These are phyloP conservation scores for Oldenlandia corymbosa DNA, from an alignment of 257 asterid species.

Conservation along the genomic window DNA sequence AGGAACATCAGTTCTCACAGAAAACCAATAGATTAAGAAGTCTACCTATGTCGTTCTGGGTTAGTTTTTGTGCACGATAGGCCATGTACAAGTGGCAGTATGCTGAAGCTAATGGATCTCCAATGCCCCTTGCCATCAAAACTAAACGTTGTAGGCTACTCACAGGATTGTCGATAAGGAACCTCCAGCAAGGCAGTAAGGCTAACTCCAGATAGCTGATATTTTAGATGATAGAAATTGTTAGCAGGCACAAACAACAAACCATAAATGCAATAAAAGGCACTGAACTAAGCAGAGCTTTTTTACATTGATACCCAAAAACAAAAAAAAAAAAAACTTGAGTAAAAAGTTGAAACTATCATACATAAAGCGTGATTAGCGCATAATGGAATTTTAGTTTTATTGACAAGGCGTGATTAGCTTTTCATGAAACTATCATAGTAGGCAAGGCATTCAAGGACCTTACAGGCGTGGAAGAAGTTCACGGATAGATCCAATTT, in stretches of 20 bases:
- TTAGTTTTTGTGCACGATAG: constrained; percentile 66
- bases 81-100: constrained; percentile 78
- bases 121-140: constrained; percentile 79
- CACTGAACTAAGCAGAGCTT: no score
- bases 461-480: constrained; percentile 90
- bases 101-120: constrained; percentile 74
- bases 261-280: not conserved
- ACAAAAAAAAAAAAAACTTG: not conserved
- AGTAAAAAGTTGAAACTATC: not conserved
- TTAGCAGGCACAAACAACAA: not conserved
- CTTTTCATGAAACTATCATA: constrained; percentile 9
- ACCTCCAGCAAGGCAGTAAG: constrained; percentile 70
- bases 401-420: no score
- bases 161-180: constrained; percentile 51
- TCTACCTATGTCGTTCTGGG: constrained; percentile 47
- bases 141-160: constrained; percentile 65
- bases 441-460: constrained; percentile 21
- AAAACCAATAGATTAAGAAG: constrained; percentile 8
- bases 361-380: no score
- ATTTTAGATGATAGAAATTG: not conserved
- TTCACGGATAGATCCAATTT: constrained; percentile 66
- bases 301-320: no score
- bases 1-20: not conserved
- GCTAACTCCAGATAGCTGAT: constrained; percentile 87
- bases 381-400: no score